Conservation (phyloP, 148 eudicot species). For the Arctostaphylos glauca region DNA sequence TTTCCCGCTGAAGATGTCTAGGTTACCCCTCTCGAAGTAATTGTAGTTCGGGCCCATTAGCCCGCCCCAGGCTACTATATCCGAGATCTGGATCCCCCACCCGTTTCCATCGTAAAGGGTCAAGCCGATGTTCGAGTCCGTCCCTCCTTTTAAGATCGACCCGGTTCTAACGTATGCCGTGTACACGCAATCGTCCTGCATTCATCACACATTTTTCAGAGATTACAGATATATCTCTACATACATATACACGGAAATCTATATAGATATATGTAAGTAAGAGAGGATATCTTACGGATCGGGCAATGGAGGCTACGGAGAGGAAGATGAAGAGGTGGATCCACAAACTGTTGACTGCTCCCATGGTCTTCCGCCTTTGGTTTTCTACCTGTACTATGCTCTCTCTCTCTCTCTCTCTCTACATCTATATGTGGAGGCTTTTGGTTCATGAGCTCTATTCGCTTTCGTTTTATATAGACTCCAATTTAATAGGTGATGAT, state of each 20-base stretch:
- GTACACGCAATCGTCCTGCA: slow-evolving; percentile 60
- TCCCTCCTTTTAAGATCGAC: slow-evolving; percentile 69
- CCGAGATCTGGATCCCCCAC: slow-evolving; percentile 39
- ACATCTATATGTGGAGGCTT: neutral
- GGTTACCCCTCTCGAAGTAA: slow-evolving; percentile 81
- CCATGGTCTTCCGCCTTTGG: slow-evolving; percentile 21
- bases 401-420: neutral
- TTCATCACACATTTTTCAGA: neutral
- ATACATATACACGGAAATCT: neutral
- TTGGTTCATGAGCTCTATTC: neutral
- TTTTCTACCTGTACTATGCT: neutral
- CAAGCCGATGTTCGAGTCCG: slow-evolving; percentile 65
- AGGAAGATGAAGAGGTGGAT: slow-evolving; percentile 37
- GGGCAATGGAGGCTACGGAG: slow-evolving; percentile 35
- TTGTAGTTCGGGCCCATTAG: slow-evolving; percentile 67
- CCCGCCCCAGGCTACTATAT: slow-evolving; percentile 81
- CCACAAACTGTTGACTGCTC: slow-evolving; percentile 18
- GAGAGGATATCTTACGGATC: slow-evolving; percentile 41
- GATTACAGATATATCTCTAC: too few relatives aligned
- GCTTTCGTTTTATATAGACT: neutral
- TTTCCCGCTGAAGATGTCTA: slow-evolving; percentile 71
- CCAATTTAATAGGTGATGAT: neutral
- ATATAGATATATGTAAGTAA: neutral
- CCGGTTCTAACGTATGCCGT: slow-evolving; percentile 73
- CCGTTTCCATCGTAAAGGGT: slow-evolving; percentile 55